Conservation (phyloP, 208 protist species). For the Wallacemonas sp. region DNA sequence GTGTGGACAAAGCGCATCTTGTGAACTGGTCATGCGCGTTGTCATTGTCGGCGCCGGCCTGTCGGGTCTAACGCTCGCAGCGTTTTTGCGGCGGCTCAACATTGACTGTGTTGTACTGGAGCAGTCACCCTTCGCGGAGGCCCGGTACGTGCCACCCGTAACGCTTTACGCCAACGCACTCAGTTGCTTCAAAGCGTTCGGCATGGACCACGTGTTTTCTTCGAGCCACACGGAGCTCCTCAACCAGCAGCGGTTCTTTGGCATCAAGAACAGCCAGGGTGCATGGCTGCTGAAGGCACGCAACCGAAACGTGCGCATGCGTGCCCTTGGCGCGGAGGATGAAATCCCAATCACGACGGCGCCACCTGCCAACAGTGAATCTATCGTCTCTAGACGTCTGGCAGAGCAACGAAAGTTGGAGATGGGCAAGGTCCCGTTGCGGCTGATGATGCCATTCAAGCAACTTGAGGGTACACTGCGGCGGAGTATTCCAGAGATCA, state of each 20-base stretch:
- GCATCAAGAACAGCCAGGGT: constrained; percentile 52
- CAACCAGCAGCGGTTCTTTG: constrained; percentile 63
- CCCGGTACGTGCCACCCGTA: constrained; percentile 61
- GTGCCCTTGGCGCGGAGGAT: constrained; percentile 59
- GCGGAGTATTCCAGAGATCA: constrained; percentile 65
- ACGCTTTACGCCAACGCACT: constrained; percentile 86
- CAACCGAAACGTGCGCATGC: constrained; percentile 62
- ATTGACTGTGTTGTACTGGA: constrained; percentile 88
- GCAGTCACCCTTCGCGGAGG: constrained; percentile 68
- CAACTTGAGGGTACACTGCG: constrained; percentile 65
- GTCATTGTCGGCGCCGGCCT: constrained; percentile 88
- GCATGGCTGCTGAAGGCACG: constrained; percentile 61
- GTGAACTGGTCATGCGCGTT: constrained; percentile 52
- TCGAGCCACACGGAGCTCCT: not conserved
- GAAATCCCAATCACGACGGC: constrained; percentile 78
- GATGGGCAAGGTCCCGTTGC: constrained; percentile 80
- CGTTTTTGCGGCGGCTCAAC: constrained; percentile 78
- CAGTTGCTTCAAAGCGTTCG: constrained; percentile 89
- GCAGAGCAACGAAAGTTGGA: constrained; percentile 57
- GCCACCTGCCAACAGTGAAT: constrained; percentile 76
- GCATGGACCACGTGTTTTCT: constrained; percentile 63
- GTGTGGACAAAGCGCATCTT: not conserved
- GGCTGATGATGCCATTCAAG: constrained; percentile 53
- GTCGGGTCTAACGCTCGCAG: constrained; percentile 75
- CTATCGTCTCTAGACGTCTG: constrained; percentile 75